Base-by-base conservation (phyloP, 805 yeast species). In the Starmerella sp. region DNA sequence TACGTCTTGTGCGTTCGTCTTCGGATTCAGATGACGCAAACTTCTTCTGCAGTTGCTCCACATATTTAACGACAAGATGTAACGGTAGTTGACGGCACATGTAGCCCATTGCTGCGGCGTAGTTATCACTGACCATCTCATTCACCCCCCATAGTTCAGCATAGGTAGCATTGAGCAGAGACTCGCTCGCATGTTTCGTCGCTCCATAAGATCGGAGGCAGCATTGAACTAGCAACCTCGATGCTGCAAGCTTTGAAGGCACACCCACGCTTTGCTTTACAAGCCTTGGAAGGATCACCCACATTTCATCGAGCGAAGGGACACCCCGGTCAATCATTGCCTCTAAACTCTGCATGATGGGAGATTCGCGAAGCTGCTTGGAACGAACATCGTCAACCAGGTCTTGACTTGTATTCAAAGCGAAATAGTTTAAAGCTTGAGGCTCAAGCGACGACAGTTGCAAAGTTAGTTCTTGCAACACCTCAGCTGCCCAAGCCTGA, bases 361-460 rank as follows among this genome's bases (percentile, higher is more conserved):
- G 97, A 0, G 97, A 90, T 31, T 76, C 73, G 0, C 91, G 82
- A 35, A 93, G 76, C 45, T 84, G 78, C 55, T 81, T 83, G 52
- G 83, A 70, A 63, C 97, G 76, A 51, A 81, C 81, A 0, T 86
- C 80, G 67, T 93, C 97, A 57, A 91, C 80, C 10, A 52, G 6
- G 15, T 11, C n/a, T 41, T 57, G 60, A 41, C 81, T 86, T 55
- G 79, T 77, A 69, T 93, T 90, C 57, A 91, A 72, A 0, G 93
- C 81, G 55, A 91, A 69, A 63, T 89, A 91, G 65, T 93, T 91
- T 58, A 87, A 77, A 2, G 85, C 80, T 65, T 90, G 96, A 0
- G 97, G 97, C 64, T 93, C 98, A 43, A 91, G 74, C 0, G 93
- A 83, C 0, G 96, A 86, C 80, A 91, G 80, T 56, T 88, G 71